Conservation (phyloP, 164 flowering plant genomes). For the Chloranthus sessilifolius region DNA sequence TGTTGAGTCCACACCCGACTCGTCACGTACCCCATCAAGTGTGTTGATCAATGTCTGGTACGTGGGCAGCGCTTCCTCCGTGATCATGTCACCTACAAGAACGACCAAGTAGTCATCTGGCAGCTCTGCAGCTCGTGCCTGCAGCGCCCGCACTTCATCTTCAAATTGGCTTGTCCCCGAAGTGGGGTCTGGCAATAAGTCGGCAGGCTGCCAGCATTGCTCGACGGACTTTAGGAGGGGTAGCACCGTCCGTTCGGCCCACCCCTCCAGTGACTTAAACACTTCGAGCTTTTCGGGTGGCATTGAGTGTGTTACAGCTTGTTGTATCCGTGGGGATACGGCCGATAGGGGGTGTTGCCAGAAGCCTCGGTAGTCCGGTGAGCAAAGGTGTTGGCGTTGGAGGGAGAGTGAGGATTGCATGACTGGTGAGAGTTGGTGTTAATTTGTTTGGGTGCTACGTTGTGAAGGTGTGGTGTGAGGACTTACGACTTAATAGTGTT, state of each 20-base stretch:
- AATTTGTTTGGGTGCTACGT: no score
- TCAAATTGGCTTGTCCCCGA: constrained; percentile 17
- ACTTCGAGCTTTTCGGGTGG: constrained; percentile 30
- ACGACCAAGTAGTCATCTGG: constrained; percentile 36
- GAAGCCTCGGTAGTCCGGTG: no score
- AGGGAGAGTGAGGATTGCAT: no score
- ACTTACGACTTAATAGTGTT: no score
- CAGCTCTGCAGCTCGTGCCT: constrained; percentile 23
- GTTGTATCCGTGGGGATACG: no score
- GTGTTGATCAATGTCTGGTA: constrained; percentile 31
- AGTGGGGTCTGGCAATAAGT: constrained; percentile 34
- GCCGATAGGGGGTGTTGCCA: no score
- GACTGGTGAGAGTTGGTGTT: no score
- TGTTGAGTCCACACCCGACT: constrained; percentile 25
- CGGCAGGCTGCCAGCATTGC: constrained; percentile 40
- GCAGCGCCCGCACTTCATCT: constrained; percentile 25
- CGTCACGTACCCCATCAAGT: constrained; percentile 22
- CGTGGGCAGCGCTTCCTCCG: constrained; percentile 30
- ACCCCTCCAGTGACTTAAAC: constrained; percentile 21
- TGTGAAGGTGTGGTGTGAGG: no score
- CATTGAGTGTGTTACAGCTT: constrained; percentile 21
- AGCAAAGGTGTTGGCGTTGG: no score
- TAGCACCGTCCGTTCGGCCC: constrained; percentile 22
- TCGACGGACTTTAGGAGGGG: constrained; percentile 34
- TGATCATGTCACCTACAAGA: constrained; percentile 40